Base-by-base conservation (phyloP, 495 filamentous ascomycete species). In the Lophiotrema nucula region DNA sequence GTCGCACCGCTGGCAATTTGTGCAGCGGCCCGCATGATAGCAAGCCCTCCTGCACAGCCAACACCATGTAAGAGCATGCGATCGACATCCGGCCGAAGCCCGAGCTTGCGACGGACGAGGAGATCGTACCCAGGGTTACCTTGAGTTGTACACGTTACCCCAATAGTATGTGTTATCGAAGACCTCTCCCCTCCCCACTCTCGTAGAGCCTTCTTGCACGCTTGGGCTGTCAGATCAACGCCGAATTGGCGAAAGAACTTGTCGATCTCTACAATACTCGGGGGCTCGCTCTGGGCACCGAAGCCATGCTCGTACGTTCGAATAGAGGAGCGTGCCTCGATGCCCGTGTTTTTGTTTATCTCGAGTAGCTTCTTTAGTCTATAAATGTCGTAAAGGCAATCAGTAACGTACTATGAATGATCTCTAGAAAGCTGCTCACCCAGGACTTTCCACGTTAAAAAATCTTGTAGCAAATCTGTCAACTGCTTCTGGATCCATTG, bases 81-180 rank as follows among this genome's bases (percentile, higher is more conserved):
- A 54, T 87, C 82, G 3, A 82, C 76, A 5, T 64, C 65, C 3
- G 68, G 58, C 25, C 65, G 65, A 6, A 87, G 70, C 0, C 78
- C 78, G 15, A 88, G 67, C 28, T 76, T 67, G 49, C 79, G 80
- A 11, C 75, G 76, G 6, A 87, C 83, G 47, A 73, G 82, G 57
- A 84, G 80, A 68, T 87, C 84, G 63, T 82, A 87, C 3, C 84
- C 84, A 6, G 84, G 84, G 66, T 83, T 86, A 22, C 83, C 84
- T n/a, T 79, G 79, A 62, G 85, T 79, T 25, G 84, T 88, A 52
- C 81, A 83, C 19, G 84, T 87, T 0, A 84, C 85, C 16, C 81
- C 81, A 12, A 87, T 80, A 47, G 84, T 75, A 64, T 87, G 85
- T 21, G 84, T 88, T 50, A 87, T 80, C 10, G 84, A 73, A 1